A percentile compares a stretch with the other conserved stretches of the same genome.
phyloP scores from a whole-genome alignment of 306 rosid genomes.

The Pyrus betulifolia region DNA sequence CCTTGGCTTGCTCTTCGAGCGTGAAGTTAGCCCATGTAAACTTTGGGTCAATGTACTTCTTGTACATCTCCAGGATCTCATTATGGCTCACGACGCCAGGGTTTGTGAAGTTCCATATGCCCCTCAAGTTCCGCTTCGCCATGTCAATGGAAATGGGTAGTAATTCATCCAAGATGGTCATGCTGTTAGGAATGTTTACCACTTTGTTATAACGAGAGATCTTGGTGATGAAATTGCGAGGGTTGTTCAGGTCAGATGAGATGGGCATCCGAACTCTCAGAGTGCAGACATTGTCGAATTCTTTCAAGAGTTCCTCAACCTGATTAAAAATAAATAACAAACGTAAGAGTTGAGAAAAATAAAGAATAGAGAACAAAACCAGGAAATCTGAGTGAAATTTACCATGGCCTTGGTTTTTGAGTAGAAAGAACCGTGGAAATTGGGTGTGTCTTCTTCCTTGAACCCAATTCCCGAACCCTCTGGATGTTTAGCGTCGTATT shows the following conservation, averaged over 20 bases:
- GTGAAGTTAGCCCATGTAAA: constrained; percentile 74
- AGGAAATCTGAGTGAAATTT: constrained; percentile 11
- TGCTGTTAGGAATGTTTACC: constrained; percentile 85
- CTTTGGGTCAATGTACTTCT: constrained; percentile 52
- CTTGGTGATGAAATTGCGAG: constrained; percentile 86
- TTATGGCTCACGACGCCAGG: constrained; percentile 88
- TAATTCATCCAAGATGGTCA: constrained; percentile 86
- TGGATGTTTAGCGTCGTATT: constrained; percentile 76
- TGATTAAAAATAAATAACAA: constrained; percentile 8
- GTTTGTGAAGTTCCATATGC: constrained; percentile 90
- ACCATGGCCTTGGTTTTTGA: constrained; percentile 94
- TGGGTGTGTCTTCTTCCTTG: constrained; percentile 82
- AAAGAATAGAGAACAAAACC: neutral
- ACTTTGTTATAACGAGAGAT: constrained; percentile 80
- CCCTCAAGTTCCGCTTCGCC: constrained; percentile 81
- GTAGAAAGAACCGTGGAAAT: constrained; percentile 75
- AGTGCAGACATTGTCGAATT: constrained; percentile 84
- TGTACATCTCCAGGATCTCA: constrained; percentile 82
- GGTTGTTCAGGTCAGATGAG: constrained; percentile 78
- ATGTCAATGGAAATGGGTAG: constrained; percentile 77
- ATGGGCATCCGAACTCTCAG: constrained; percentile 89
- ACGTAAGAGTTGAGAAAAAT: neutral
- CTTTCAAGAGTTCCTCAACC: constrained; percentile 87
- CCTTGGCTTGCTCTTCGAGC: constrained; percentile 90
- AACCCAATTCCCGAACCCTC: constrained; percentile 81